Evolutionary conservation across 768 basidiomycete species (phyloP).

Genomic region (Amanita exitialis): DNA sequence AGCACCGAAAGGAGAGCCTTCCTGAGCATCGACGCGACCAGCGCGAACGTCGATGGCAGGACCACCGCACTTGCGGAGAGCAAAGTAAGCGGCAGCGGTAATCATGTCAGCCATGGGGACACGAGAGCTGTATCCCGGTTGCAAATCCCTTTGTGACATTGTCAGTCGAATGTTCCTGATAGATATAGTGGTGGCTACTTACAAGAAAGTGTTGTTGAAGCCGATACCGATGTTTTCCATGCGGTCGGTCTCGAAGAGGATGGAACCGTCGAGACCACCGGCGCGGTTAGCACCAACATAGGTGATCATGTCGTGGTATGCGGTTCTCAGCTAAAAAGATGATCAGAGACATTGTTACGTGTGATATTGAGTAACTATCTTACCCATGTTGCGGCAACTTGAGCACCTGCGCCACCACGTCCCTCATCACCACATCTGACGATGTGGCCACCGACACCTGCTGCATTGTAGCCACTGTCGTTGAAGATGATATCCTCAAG

Average conservation of each 20-base stretch:
- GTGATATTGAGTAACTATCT: neutral
- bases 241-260: slow-evolving; percentile 18
- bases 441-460: slow-evolving; percentile 2
- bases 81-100: slow-evolving; percentile 18
- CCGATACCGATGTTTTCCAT: slow-evolving; percentile 12
- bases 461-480: slow-evolving; percentile 1
- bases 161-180: neutral
- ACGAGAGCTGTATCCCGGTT: slow-evolving; percentile 1
- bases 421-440: slow-evolving; percentile 1
- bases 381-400: slow-evolving; percentile 4
- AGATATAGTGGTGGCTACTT: neutral
- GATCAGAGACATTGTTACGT: neutral
- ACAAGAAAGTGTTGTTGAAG: slow-evolving; percentile 5
- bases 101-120: slow-evolving; percentile 20
- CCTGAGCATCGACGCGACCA: slow-evolving; percentile 25
- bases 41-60: slow-evolving; percentile 20
- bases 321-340: neutral
- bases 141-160: neutral
- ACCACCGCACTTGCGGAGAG: slow-evolving; percentile 20
- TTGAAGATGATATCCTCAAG: slow-evolving; percentile 4
- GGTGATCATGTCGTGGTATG: slow-evolving; percentile 18
- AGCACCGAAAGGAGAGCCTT: slow-evolving; percentile 18
- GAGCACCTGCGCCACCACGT: slow-evolving; percentile 1
- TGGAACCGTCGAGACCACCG: slow-evolving; percentile 21
- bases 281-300: slow-evolving; percentile 15